phyloP scores from a whole-genome alignment of 2,329 filamentous ascomycete species.

The Pseudogymnoascus pannorum region DNA sequence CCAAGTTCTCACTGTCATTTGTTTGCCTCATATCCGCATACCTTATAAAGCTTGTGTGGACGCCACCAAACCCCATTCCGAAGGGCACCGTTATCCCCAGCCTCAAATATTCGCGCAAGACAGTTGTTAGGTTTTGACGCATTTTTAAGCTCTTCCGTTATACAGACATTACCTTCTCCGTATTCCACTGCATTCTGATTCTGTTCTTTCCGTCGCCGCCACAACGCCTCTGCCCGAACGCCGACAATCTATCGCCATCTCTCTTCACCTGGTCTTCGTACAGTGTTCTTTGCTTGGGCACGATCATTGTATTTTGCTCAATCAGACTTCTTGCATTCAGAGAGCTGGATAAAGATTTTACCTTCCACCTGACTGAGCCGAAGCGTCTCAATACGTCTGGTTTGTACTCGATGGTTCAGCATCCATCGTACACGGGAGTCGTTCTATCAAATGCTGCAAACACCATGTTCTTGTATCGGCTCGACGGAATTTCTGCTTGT shows the following conservation, averaged over 20 bases:
- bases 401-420: constrained; percentile 12
- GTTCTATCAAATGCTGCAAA: constrained; percentile 30
- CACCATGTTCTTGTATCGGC: constrained; percentile 29
- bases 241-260: not conserved
- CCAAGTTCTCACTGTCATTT: not conserved
- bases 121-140: not conserved
- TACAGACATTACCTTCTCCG: not conserved
- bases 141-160: not conserved
- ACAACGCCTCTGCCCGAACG: not conserved
- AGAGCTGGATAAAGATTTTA: constrained; percentile 44
- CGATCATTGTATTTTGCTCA: constrained; percentile 21
- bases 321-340: constrained; percentile 36
- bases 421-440: constrained; percentile 28
- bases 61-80: not conserved
- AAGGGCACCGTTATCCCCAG: not conserved
- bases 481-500: constrained; percentile 35
- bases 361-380: constrained; percentile 43
- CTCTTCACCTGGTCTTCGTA: constrained; percentile 25
- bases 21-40: not conserved
- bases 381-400: constrained; percentile 22
- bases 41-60: not conserved
- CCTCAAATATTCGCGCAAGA: not conserved
- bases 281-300: constrained; percentile 15
- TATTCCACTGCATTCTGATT: not conserved
- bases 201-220: not conserved